Base-by-base conservation (phyloP, 78 protist genomes). In the Cavenderia fasciculata region DNA sequence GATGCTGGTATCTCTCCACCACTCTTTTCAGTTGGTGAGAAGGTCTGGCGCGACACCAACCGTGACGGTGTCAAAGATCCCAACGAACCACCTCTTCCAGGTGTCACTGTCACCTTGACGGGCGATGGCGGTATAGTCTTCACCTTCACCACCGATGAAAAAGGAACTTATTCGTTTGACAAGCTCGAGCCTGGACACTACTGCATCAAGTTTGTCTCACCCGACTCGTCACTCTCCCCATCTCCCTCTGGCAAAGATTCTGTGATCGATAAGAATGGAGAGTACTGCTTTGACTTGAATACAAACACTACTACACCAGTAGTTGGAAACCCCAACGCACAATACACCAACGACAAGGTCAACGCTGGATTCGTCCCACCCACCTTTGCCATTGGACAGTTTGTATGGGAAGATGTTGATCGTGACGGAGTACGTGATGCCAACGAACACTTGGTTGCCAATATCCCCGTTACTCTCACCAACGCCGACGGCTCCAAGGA, bases 231-330 rank as follows among this genome's bases (percentile, higher is more conserved):
- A 19, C 8, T 27, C 40, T 8, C 65, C 16, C 52, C 8, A 46
- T 27, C 10, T 25, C 65, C 65, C 65, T 16, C 36, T 16, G 29
- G 23, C 49, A 62, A 52, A 11, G 84, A 73, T 23, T 59, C 66
- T 3, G 56, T 49, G 14, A 27, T 71, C 31, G 62, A 71, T 12
- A 8, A 23, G 25, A 25, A 38, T 23, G 62, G 34, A 7, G 31
- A 71, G n/a, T 71, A 71, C 27, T 71, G 78, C 27, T 43, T 66
- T 54, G 31, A 66, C 43, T n/a, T 66, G n/a, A n/a, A n/a, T n/a
- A n/a, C n/a, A n/a, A n/a, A n/a, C n/a, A n/a, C n/a, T n/a, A n/a
- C n/a, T n/a, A n/a, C n/a, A n/a, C n/a, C n/a, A n/a, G 54, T 49
- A 18, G 54, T 49, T 12, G 54, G 12, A 12, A 14, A 14, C 14